Base-by-base conservation (phyloP, 108 stramenopile genomes). In the Parietichytrium sp. region DNA sequence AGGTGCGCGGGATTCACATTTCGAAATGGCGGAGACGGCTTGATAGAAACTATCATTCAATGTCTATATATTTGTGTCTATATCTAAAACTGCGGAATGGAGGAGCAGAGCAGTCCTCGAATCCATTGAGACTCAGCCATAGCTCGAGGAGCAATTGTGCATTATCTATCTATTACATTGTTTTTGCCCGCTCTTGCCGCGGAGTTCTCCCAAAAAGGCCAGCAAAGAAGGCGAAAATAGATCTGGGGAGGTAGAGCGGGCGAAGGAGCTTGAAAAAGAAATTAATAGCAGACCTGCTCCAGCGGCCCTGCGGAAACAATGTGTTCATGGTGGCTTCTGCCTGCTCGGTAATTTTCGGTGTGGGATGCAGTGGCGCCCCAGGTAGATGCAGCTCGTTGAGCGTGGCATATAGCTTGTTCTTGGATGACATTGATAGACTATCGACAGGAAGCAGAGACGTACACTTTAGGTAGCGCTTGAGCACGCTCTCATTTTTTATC, bases 201-300 rank as follows among this genome's bases (percentile, higher is more conserved):
- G n/a, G n/a, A n/a, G n/a, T n/a, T n/a, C n/a, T n/a, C n/a, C n/a
- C n/a, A n/a, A n/a, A n/a, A n/a, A n/a, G n/a, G n/a, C n/a, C n/a
- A n/a, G n/a, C n/a, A n/a, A n/a, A n/a, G 33, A 72, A 72, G 36
- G 61, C 61, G 20, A 72, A 72, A 27, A 72, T 72, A n/a, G n/a
- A n/a, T n/a, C n/a, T n/a, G n/a, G n/a, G n/a, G n/a, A n/a, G n/a
- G 20, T 72, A 42, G 45, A 72, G 45, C 10, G 61, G 61, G 13
- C 61, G 61, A 16, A 72, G 20, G 10, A 72, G 42, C 42, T 33
- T 45, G 42, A 72, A 72, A 42, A 72, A 42, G 20, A 72, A 42
- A 20, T 72, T 72, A 42, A 72, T 72, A 15, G 45, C 23, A 15
- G 45, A 23, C 20, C 61, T 33, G 20, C 36, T 45, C 10, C 45